Conservation (phyloP, 2,329 filamentous ascomycete species). For the Myriosclerotinia duriaeana region DNA sequence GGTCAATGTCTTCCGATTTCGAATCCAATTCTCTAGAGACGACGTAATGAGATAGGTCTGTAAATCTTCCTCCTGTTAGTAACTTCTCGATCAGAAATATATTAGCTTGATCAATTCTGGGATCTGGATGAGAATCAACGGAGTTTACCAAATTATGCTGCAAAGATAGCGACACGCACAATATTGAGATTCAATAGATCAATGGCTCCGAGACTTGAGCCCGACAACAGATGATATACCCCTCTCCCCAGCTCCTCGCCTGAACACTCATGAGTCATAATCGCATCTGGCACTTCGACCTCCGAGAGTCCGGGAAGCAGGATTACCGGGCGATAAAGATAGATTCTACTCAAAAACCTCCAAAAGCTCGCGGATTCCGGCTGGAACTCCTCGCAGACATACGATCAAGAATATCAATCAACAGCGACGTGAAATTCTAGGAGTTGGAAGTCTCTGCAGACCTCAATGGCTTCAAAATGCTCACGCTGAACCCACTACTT, state of each 20-base stretch:
- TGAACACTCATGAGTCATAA: neutral
- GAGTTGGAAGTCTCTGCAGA: neutral
- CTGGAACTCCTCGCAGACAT: neutral
- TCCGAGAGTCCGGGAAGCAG: neutral
- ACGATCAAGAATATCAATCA: neutral
- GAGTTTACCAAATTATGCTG: too few relatives aligned
- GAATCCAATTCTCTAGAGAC: neutral
- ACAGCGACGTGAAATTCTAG: neutral
- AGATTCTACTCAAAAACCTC: neutral
- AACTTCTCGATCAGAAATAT: too few relatives aligned
- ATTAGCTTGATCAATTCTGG: too few relatives aligned
- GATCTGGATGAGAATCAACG: too few relatives aligned
- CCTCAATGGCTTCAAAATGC: neutral
- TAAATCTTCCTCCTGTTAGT: too few relatives aligned
- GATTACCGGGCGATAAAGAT: neutral
- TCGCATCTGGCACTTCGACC: neutral
- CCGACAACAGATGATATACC: neutral
- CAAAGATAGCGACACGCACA: neutral
- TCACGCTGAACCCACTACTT: neutral
- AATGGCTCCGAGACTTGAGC: neutral
- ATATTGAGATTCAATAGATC: neutral
- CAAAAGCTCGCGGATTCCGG: too few relatives aligned
- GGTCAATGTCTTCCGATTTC: neutral
- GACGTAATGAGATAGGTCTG: too few relatives aligned
- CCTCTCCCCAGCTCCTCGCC: neutral